Conservation (phyloP, 2,329 filamentous ascomycete genomes). For the Alternaria infectoria region DNA sequence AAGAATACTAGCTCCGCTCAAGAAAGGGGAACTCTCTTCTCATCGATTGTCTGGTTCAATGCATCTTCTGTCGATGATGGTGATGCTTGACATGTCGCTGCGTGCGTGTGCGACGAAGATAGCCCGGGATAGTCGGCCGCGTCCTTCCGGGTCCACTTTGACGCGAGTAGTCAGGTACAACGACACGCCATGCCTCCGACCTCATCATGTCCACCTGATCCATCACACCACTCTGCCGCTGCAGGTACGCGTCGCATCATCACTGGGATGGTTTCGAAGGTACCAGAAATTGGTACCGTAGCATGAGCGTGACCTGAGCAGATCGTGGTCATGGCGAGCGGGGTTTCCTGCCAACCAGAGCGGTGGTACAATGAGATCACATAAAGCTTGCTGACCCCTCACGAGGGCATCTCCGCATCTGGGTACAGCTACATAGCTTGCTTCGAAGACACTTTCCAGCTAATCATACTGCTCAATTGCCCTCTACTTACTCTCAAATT, state of each 20-base stretch:
- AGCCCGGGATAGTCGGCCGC: constrained; percentile 15
- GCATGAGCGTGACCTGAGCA: constrained; percentile 42
- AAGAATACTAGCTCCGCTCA: background rate
- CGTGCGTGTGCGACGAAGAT: background rate
- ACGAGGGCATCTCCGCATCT: constrained; percentile 34
- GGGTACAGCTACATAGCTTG: constrained; percentile 9
- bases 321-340: constrained; percentile 28
- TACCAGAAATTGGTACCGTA: constrained; percentile 18
- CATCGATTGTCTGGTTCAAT: background rate
- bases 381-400: constrained; percentile 45
- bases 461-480: constrained; percentile 10
- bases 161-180: constrained; percentile 14
- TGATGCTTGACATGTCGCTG: constrained; percentile 1
- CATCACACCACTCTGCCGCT: constrained; percentile 27
- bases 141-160: constrained; percentile 16
- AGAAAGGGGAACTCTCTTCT: background rate
- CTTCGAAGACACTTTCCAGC: constrained; percentile 6
- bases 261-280: constrained; percentile 9
- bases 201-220: constrained; percentile 29
- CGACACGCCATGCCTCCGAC: constrained; percentile 26
- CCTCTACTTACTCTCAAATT: background rate
- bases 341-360: constrained; percentile 26
- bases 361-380: constrained; percentile 41
- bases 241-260: constrained; percentile 20
- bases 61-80: background rate